Conservation (phyloP, 208 protist species). For the Herpetomonas tarakana region DNA sequence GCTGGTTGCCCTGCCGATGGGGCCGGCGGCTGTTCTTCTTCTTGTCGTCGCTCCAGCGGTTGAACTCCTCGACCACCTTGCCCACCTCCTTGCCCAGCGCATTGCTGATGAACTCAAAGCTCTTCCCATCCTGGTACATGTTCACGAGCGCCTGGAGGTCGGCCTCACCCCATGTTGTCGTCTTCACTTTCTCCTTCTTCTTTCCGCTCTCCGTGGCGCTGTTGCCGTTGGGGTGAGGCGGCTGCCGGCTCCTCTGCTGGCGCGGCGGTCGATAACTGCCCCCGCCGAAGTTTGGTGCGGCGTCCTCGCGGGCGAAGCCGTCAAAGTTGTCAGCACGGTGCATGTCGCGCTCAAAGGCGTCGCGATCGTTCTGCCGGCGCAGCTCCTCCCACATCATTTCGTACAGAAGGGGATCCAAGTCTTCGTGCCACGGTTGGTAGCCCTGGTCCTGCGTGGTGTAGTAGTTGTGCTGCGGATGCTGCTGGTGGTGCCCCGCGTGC, state of each 20-base stretch:
- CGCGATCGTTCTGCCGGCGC: conserved; percentile 63
- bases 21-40: conserved; percentile 29
- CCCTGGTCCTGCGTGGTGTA: conserved; percentile 34
- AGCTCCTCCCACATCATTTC: conserved; percentile 92
- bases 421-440: conserved; percentile 85
- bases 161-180: conserved; percentile 67
- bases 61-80: conserved; percentile 78
- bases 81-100: conserved; percentile 65
- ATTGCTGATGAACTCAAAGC: conserved; percentile 91
- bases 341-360: conserved; percentile 19
- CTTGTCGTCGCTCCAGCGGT: conserved; percentile 69
- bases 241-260: conserved; percentile 6
- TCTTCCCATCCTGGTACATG: conserved; percentile 91
- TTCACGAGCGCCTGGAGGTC: conserved; percentile 79
- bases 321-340: conserved; percentile 20
- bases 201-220: conserved; percentile 8
- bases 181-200: conserved; percentile 20
- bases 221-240: background rate
- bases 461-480: conserved; percentile 30
- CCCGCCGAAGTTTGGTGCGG: background rate
- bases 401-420: conserved; percentile 82
- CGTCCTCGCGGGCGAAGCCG: conserved; percentile 3
- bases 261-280: conserved; percentile 4
- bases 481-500: conserved; percentile 3
- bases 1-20: conserved; percentile 49